Base-by-base conservation (phyloP, 257 asterid genomes). In the Cinchona pubescens region DNA sequence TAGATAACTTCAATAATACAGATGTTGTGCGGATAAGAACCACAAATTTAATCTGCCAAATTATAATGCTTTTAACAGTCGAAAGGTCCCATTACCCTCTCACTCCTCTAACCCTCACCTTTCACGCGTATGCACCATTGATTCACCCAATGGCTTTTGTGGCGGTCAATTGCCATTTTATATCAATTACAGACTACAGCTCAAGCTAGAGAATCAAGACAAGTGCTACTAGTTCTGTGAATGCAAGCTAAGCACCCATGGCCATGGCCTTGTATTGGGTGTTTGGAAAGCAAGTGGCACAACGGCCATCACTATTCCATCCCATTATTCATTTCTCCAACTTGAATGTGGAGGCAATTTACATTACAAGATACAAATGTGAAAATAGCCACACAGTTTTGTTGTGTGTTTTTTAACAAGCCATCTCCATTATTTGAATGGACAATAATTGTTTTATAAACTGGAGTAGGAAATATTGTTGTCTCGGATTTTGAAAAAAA, bases 401-500 rank as follows among this genome's bases (percentile, higher is more conserved):
- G 74, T 49, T 67, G 45, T 46, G 10, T 25, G 11, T 4, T 48
- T 34, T 70, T 32, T 0, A 29, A 45, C 40, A 4, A 59, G 53
- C 67, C 48, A 68, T 56, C 40, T 53, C 32, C 62, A 56, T 67
- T 40, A 60, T 19, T 42, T 55, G 59, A 32, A 65, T 40, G 45
- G 45, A 40, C 45, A 5, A 40, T n/a, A 3, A 46, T 1, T 0
- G 72, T 49, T n/a, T n/a, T 19, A 6, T 21, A 45, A 61, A 53
- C 7, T 46, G 62, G 0, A 38, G 16, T 25, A 48, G 29, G 40
- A 46, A 29, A 48, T 10, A 58, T 32, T 11, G 61, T 49, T 27
- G 79, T 75, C 72, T 63, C 30, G 53, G 29, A 53, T 72, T 69
- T 29, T 56, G 56, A n/a, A n/a, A n/a, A n/a, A n/a, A n/a, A n/a